Conservation (phyloP, 2,329 filamentous ascomycete genomes). For the Stenocarpella maydis region DNA sequence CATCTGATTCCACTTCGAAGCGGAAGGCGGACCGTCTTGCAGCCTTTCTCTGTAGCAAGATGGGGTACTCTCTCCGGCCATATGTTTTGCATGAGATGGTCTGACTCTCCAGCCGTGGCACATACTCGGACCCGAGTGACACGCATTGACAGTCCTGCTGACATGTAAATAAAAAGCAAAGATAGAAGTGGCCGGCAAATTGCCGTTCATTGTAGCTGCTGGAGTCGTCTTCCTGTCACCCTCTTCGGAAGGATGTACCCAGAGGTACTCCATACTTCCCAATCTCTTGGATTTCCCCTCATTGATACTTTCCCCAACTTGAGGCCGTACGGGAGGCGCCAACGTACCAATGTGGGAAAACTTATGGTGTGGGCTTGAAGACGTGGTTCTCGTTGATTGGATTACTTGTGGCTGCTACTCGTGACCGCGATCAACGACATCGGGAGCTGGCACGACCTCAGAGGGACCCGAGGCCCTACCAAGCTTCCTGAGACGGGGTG, state of each 20-base stretch:
- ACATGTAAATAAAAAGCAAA: slow-evolving; percentile 22
- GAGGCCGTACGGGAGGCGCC: slow-evolving; percentile 27
- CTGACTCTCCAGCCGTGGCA: slow-evolving; percentile 31
- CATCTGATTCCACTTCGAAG: slow-evolving; percentile 39
- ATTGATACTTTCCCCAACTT: slow-evolving; percentile 27
- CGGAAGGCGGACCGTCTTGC: slow-evolving; percentile 49
- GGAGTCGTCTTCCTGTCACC: slow-evolving; percentile 24
- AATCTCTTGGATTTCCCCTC: slow-evolving; percentile 30
- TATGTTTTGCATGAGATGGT: slow-evolving; percentile 34
- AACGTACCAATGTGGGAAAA: slow-evolving; percentile 37
- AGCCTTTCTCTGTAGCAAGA: slow-evolving; percentile 44
- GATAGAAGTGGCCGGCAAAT: slow-evolving; percentile 16
- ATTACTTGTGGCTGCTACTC: slow-evolving; percentile 39
- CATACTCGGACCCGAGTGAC: slow-evolving; percentile 27
- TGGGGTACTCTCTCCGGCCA: not conserved
- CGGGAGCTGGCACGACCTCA: slow-evolving; percentile 40
- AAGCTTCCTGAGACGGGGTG: slow-evolving; percentile 3
- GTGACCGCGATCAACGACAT: slow-evolving; percentile 40
- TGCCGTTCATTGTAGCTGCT: slow-evolving; percentile 23
- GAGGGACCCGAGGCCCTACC: slow-evolving; percentile 39
- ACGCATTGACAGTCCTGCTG: slow-evolving; percentile 26
- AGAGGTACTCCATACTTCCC: slow-evolving; percentile 22
- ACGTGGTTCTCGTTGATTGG: slow-evolving; percentile 47
- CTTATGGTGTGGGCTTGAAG: slow-evolving; percentile 44
- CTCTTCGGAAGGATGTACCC: slow-evolving; percentile 16